Evolutionary conservation across 2,329 filamentous ascomycete genomes (phyloP).

Genomic region (Tolypocladium nubicola): DNA sequence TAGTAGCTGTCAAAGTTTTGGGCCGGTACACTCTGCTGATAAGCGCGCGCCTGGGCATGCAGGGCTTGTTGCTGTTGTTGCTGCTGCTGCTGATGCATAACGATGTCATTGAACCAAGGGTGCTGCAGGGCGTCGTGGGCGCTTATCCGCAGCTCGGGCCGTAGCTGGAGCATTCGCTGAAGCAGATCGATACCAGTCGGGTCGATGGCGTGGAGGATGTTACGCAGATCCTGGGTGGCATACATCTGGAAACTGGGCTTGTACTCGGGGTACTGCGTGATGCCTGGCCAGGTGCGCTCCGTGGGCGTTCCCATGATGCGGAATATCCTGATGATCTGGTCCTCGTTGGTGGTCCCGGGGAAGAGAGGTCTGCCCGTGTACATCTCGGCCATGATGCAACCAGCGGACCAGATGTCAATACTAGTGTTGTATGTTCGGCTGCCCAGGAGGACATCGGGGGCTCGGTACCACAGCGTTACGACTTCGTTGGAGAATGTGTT

Average conservation of each 20-base stretch:
- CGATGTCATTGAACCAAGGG: constrained; percentile 79
- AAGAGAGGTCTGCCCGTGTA: constrained; percentile 93
- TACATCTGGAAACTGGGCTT: constrained; percentile 92
- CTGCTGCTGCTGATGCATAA: constrained; percentile 42
- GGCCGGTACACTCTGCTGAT: constrained; percentile 27
- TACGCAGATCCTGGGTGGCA: constrained; percentile 78
- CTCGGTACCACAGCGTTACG: constrained; percentile 94
- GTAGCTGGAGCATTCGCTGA: constrained; percentile 81
- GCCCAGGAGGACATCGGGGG: constrained; percentile 87
- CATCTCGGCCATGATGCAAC: constrained; percentile 99
- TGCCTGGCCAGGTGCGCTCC: constrained; percentile 90
- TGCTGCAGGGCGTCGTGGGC: constrained; percentile 80
- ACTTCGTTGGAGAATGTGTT: constrained; percentile 99
- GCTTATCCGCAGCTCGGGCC: constrained; percentile 83
- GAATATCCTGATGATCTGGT: constrained; percentile 95
- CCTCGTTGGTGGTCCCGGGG: constrained; percentile 95
- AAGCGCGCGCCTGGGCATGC: constrained; percentile 30
- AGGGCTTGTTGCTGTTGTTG: constrained; percentile 24
- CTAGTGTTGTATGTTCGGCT: constrained; percentile 98
- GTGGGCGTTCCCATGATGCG: constrained; percentile 96
- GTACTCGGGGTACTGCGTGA: constrained; percentile 94
- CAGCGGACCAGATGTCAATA: constrained; percentile 98
- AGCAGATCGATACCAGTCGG: constrained; percentile 77
- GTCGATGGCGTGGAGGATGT: constrained; percentile 86
- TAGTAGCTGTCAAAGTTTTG: constrained; percentile 28